Conservation (phyloP, 2,329 filamentous ascomycete species). For the Aspergillus tamarii region DNA sequence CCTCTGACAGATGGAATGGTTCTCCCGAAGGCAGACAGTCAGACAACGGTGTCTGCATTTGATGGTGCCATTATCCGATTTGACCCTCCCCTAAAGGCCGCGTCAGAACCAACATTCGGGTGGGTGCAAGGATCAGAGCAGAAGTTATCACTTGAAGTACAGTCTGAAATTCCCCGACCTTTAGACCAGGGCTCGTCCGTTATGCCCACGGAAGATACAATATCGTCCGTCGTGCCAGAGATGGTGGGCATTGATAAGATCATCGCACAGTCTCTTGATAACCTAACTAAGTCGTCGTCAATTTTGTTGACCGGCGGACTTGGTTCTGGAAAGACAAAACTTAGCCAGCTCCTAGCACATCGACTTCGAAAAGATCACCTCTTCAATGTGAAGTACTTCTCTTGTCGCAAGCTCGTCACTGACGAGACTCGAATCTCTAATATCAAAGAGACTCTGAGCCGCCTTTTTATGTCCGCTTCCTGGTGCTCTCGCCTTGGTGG, state of each 20-base stretch:
- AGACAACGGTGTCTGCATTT: slow-evolving; percentile 66
- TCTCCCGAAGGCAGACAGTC: slow-evolving; percentile 63
- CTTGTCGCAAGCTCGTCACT: slow-evolving; percentile 83
- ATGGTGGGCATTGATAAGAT: slow-evolving; percentile 85
- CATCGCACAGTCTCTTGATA: slow-evolving; percentile 71
- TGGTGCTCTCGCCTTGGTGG: slow-evolving; percentile 91
- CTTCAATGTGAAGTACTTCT: slow-evolving; percentile 82
- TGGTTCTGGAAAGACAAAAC: slow-evolving; percentile 84
- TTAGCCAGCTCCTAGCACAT: slow-evolving; percentile 76
- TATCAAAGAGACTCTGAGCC: slow-evolving; percentile 84
- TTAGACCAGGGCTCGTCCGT: slow-evolving; percentile 48
- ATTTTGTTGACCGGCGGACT: slow-evolving; percentile 86
- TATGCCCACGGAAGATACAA: slow-evolving; percentile 57
- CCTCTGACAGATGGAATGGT: slow-evolving; percentile 89
- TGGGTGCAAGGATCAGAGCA: slow-evolving; percentile 82
- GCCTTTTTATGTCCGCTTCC: slow-evolving; percentile 83
- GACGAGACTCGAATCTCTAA: slow-evolving; percentile 88
- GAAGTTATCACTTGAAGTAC: slow-evolving; percentile 74
- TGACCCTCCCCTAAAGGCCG: slow-evolving; percentile 59
- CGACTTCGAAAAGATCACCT: slow-evolving; percentile 71
- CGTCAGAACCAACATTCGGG: slow-evolving; percentile 35
- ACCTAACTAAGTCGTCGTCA: slow-evolving; percentile 83
- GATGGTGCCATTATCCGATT: slow-evolving; percentile 84
- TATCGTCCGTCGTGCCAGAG: slow-evolving; percentile 58
- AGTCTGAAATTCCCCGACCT: slow-evolving; percentile 71